Conservation (phyloP, 495 filamentous ascomycete species). For the Penicillium parvum region DNA sequence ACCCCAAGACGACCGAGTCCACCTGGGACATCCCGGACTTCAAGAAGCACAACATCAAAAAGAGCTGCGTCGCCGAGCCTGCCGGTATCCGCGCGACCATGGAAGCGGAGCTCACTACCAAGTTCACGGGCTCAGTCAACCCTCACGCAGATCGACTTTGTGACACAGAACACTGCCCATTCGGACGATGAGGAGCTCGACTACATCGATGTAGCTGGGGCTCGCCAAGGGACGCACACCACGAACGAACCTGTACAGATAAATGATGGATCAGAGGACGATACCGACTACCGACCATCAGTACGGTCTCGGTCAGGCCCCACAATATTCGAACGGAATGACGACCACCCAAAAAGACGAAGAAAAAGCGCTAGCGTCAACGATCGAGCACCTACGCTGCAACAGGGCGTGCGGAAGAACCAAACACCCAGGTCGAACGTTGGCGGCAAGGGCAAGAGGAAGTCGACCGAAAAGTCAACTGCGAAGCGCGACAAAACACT, state of each 20-base stretch:
- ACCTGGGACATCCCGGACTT: constrained; percentile 14
- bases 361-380: constrained; percentile 5
- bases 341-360: constrained; percentile 17
- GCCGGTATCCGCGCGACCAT: constrained; percentile 17
- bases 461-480: constrained; percentile 17
- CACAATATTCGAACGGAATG: constrained; percentile 19
- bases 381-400: constrained; percentile 1
- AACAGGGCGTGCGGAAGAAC: constrained; percentile 7
- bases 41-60: constrained; percentile 18
- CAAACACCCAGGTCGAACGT: constrained; percentile 19
- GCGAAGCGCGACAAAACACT: constrained; percentile 38
- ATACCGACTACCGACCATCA: constrained; percentile 21
- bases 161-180: constrained; percentile 20
- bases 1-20: constrained; percentile 25
- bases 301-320: constrained; percentile 11
- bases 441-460: constrained; percentile 20
- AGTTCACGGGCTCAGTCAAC: constrained; percentile 31
- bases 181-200: constrained; percentile 31
- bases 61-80: constrained; percentile 20
- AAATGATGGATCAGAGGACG: constrained; percentile 25
- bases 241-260: constrained; percentile 21
- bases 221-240: neutral
- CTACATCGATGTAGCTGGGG: constrained; percentile 22
- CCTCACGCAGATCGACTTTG: constrained; percentile 44
- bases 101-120: constrained; percentile 19